phyloP scores from a whole-genome alignment of 1,284 basidiomycete genomes.

The Mycena citricolor region DNA sequence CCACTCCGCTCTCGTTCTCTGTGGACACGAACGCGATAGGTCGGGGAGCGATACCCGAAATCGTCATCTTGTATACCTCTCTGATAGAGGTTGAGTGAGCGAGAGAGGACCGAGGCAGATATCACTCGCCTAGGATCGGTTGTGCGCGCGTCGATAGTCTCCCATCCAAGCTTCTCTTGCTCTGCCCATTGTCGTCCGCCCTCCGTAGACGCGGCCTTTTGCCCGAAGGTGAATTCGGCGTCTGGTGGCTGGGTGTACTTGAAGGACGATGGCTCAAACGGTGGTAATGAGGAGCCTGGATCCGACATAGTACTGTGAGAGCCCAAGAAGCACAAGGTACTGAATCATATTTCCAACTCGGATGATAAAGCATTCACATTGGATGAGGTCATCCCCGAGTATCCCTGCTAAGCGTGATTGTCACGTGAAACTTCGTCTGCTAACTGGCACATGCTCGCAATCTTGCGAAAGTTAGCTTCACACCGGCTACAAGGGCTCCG shows the following conservation, averaged over 20 bases:
- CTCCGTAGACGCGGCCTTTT: constrained; percentile 47
- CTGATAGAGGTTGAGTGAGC: constrained; percentile 23
- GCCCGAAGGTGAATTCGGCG: constrained; percentile 58
- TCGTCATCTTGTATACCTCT: constrained; percentile 48
- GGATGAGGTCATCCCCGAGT: too few species aligned
- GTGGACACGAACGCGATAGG: constrained; percentile 72
- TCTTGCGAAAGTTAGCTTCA: too few species aligned
- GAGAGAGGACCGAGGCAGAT: not conserved
- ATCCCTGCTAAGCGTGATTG: too few species aligned
- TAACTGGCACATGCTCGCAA: too few species aligned
- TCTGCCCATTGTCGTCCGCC: constrained; percentile 50
- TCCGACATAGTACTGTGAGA: constrained; percentile 11
- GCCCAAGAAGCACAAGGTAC: too few species aligned
- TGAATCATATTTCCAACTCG: too few species aligned
- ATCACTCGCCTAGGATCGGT: constrained; percentile 44
- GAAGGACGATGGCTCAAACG: constrained; percentile 27
- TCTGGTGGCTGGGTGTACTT: constrained; percentile 52
- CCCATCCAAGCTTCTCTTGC: constrained; percentile 56
- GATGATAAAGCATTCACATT: too few species aligned
- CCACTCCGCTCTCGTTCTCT: constrained; percentile 46
- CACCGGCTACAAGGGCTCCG: too few species aligned
- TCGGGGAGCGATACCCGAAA: constrained; percentile 62
- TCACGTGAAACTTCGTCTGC: too few species aligned
- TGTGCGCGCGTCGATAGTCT: constrained; percentile 49
- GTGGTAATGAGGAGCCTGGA: constrained; percentile 23